Percentiles rank a stretch among this genome's conserved stretches.
Conservation (phyloP, 202 grass and related monocot genomes). For the Schoenoplectus triqueter region DNA sequence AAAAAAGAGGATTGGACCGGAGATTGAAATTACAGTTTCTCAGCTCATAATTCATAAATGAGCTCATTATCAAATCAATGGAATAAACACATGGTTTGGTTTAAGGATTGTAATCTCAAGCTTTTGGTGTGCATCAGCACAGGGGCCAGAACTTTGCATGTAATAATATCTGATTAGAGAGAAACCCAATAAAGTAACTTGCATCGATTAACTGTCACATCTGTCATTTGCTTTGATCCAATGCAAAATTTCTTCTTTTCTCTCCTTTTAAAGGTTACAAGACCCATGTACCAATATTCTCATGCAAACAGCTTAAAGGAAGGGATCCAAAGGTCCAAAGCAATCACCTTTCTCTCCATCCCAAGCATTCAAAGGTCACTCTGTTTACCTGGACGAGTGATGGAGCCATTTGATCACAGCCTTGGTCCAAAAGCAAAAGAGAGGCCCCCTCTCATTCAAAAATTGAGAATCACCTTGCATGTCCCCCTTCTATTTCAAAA, state of each 20-base stretch:
- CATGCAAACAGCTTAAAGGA: conserved; percentile 32
- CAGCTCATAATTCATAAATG: neutral
- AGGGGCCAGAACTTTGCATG: neutral
- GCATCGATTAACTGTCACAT: neutral
- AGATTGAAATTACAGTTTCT: neutral
- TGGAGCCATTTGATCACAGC: conserved; percentile 33
- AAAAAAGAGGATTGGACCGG: neutral
- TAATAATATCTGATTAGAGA: conserved; percentile 28
- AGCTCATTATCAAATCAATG: neutral
- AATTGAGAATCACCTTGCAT: conserved; percentile 42
- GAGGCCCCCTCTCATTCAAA: neutral
- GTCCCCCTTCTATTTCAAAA: conserved; percentile 52
- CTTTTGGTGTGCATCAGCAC: neutral
- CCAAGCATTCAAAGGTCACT: conserved; percentile 88
- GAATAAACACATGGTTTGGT: neutral
- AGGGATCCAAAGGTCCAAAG: conserved; percentile 49
- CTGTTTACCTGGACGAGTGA: conserved; percentile 39
- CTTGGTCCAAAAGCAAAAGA: conserved; percentile 40
- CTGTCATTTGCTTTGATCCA: conserved; percentile 66
- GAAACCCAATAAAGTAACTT: conserved; percentile 32
- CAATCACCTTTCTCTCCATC: conserved; percentile 70
- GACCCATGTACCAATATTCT: conserved; percentile 38
- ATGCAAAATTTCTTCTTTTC: conserved; percentile 50
- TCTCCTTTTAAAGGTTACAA: conserved; percentile 35
- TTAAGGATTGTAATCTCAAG: conserved; percentile 1